Evolutionary conservation across 2,329 filamentous ascomycete genomes (phyloP), one percentile per base, ranked within the genome.

Genomic region (Biscogniauxia mediterranea): DNA sequence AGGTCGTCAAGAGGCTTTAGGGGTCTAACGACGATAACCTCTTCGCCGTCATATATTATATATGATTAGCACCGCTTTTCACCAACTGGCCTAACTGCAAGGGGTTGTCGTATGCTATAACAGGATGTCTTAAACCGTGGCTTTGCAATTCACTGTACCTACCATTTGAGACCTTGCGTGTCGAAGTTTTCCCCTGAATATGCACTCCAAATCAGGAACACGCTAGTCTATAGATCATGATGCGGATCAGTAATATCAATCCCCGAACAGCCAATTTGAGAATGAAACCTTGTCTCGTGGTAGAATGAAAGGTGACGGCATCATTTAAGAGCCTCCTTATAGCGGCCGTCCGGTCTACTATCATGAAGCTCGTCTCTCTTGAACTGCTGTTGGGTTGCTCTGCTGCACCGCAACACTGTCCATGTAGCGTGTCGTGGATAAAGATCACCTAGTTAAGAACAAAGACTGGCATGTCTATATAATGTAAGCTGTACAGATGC

Each of bases 281-380:
- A 57, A 57, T 57, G 42, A 19, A 15, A 57, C 55, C 55, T 52
- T 52, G 23, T 13, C 55, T 57, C 55, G 55, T 57, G 55, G 55
- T 32, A n/a, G 11, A 49, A 23, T 25, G 19, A 21, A 46, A 5
- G 32, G 38, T 21, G 50, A 55, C 2, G 32, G 38, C 20, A 19
- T 28, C 28, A 32, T 25, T 5, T 5, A 49, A 55, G 54, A 55
- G 54, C 54, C 54, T 42, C 54, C 49, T 32, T 28, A 19, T 20
- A 52, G 19, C 15, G 38, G 38, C 38, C 38, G 17, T 46, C 11
- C 17, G 6, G 38, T 46, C 17, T 46, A 11, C 13, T n/a, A n/a
- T 46, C 11, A 2, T 15, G 38, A 46, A 6, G 38, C 7, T 15
- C 17, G 17, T 11, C 38, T 46, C 38, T n/a, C 11, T 46, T 15